These are phyloP conservation scores for Kluyveromyces sp. DNA, from an alignment of 1,139 yeast genomes.

Conservation along the genomic window DNA sequence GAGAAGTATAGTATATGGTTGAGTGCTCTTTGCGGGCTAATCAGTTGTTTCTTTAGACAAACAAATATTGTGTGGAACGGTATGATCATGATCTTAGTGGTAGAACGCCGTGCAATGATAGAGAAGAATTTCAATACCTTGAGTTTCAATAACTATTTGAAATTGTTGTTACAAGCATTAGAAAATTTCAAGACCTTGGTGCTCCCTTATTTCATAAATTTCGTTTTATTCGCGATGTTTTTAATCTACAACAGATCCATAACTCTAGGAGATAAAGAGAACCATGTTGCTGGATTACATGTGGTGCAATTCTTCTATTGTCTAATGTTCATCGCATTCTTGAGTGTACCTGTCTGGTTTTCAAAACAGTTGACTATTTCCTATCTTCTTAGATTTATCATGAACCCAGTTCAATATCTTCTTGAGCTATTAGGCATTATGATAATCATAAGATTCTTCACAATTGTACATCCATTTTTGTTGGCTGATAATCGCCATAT, in stretches of 20 bases:
- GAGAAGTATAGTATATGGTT: slow-evolving; percentile 28
- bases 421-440: slow-evolving; percentile 37
- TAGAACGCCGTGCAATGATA: slow-evolving; percentile 43
- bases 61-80: slow-evolving; percentile 86
- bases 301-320: slow-evolving; percentile 79
- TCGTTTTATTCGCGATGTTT: slow-evolving; percentile 47
- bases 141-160: slow-evolving; percentile 33
- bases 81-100: slow-evolving; percentile 48
- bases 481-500: slow-evolving; percentile 93
- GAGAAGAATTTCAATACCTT: slow-evolving; percentile 33
- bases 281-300: slow-evolving; percentile 68
- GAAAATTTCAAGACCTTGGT: slow-evolving; percentile 30
- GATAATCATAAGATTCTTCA: slow-evolving; percentile 47
- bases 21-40: slow-evolving; percentile 43
- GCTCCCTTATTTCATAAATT: slow-evolving; percentile 49
- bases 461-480: slow-evolving; percentile 81
- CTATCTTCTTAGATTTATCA: slow-evolving; percentile 30
- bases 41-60: slow-evolving; percentile 72
- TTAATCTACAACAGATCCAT: slow-evolving; percentile 63
- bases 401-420: slow-evolving; percentile 23
- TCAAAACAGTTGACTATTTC: slow-evolving; percentile 33
- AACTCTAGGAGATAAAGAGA: slow-evolving; percentile 78
- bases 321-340: slow-evolving; percentile 48
- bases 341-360: slow-evolving; percentile 68
- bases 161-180: slow-evolving; percentile 30